These are phyloP conservation scores for Boeremia exigua DNA, from an alignment of 2,329 filamentous ascomycete genomes.

Conservation along the genomic window DNA sequence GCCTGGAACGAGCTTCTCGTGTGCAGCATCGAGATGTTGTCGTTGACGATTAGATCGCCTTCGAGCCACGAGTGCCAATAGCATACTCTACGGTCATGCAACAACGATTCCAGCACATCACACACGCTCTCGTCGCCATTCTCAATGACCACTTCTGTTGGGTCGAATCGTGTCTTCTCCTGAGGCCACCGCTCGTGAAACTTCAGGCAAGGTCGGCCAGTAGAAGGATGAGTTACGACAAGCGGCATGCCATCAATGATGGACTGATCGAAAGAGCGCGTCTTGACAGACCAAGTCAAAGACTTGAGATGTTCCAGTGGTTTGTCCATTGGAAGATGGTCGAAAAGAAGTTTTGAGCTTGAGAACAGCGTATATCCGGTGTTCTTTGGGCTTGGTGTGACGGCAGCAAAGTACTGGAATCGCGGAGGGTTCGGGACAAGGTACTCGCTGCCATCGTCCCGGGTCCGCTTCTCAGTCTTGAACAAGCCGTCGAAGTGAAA, in stretches of 20 bases:
- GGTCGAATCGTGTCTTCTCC: conserved; percentile 58
- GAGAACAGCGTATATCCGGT: conserved; percentile 64
- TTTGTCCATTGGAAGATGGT: conserved; percentile 51
- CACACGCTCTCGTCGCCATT: conserved; percentile 46
- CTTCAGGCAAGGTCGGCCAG: conserved; percentile 56
- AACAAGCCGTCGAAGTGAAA: conserved; percentile 66
- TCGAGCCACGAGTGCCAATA: conserved; percentile 61
- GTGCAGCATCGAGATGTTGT: conserved; percentile 60
- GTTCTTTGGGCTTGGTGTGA: conserved; percentile 55
- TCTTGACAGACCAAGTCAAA: conserved; percentile 58
- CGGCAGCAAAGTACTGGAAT: conserved; percentile 61
- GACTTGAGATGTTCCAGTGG: conserved; percentile 45
- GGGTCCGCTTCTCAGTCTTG: conserved; percentile 55
- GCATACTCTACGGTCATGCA: conserved; percentile 60
- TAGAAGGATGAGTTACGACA: conserved; percentile 55
- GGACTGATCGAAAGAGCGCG: conserved; percentile 55
- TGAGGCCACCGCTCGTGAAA: conserved; percentile 64
- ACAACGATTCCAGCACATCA: conserved; percentile 50
- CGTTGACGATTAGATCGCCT: conserved; percentile 61
- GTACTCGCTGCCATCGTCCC: conserved; percentile 32
- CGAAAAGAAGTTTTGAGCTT: conserved; percentile 58
- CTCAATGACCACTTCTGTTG: conserved; percentile 55
- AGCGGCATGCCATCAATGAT: conserved; percentile 54
- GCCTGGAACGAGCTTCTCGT: conserved; percentile 56
- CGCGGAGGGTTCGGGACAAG: conserved; percentile 35